Conservation (phyloP, 1,284 basidiomycete species). For the Coniferiporia sulphurascens region DNA sequence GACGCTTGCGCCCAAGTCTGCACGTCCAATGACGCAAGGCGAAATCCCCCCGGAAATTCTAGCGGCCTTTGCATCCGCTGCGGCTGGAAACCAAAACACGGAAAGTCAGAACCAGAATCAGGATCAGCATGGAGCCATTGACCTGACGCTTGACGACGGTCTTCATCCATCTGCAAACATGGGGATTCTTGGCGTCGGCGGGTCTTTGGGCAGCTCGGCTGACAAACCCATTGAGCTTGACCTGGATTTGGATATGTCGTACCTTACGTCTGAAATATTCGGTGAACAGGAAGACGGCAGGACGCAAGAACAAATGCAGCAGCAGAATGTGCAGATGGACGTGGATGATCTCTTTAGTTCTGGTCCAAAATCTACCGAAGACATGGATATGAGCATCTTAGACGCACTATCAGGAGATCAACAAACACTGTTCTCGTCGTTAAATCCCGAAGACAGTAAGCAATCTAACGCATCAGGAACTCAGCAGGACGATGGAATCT, state of each 20-base stretch:
- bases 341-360: slow-evolving; percentile 47
- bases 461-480: background rate
- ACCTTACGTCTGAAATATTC: slow-evolving; percentile 38
- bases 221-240: slow-evolving; percentile 80
- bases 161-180: slow-evolving; percentile 27
- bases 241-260: slow-evolving; percentile 62
- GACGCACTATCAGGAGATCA: slow-evolving; percentile 23
- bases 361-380: slow-evolving; percentile 13
- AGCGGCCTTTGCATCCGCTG: slow-evolving; percentile 47
- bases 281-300: slow-evolving; percentile 34
- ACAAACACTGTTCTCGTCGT: slow-evolving; percentile 18
- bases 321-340: slow-evolving; percentile 21
- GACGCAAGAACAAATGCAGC: slow-evolving; percentile 21
- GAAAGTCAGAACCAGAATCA: background rate
- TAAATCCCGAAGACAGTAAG: background rate
- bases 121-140: slow-evolving; percentile 31
- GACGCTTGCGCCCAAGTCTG: slow-evolving; percentile 71
- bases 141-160: slow-evolving; percentile 39
- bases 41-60: slow-evolving; percentile 56
- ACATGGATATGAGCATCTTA: slow-evolving; percentile 27
- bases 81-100: slow-evolving; percentile 21
- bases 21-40: slow-evolving; percentile 48
- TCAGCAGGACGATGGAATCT: background rate
- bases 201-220: slow-evolving; percentile 51
- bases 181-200: slow-evolving; percentile 24